Conservation (phyloP, 1,139 yeast genomes). For the Pichia sp. region DNA sequence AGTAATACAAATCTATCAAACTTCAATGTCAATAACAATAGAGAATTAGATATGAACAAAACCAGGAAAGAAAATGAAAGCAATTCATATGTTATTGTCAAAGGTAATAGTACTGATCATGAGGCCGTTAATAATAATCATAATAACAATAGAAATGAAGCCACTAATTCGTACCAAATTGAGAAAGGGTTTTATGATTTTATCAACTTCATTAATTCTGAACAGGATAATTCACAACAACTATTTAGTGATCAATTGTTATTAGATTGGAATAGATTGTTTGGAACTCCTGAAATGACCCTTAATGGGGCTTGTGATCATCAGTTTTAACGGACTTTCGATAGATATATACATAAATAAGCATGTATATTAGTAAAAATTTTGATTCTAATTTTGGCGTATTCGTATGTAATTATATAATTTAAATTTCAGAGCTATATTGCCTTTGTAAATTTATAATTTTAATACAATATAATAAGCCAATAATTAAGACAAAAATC, state of each 20-base stretch:
- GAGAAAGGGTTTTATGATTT: conserved; percentile 4
- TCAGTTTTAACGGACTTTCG: background rate
- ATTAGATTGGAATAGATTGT: conserved; percentile 5
- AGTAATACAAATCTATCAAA: background rate
- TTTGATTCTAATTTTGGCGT: too few relatives aligned
- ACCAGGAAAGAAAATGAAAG: background rate
- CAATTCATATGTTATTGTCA: background rate
- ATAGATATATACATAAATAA: background rate
- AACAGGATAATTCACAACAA: background rate
- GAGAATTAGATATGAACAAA: background rate
- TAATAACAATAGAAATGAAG: background rate
- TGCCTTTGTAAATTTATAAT: too few relatives aligned
- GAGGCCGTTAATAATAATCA: background rate
- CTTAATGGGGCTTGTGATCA: conserved; percentile 1
- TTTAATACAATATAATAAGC: too few relatives aligned
- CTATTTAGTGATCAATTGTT: conserved; percentile 2
- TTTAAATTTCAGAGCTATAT: too few relatives aligned
- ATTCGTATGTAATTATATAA: too few relatives aligned
- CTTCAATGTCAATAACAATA: background rate
- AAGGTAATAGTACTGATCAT: background rate
- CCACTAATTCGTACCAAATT: background rate
- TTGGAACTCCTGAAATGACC: background rate
- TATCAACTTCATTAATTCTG: conserved; percentile 5
- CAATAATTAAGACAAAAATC: too few relatives aligned
- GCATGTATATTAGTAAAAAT: background rate